phyloP scores from a whole-genome alignment of 2,329 filamentous ascomycete species.

The Sporothrix protearum region DNA sequence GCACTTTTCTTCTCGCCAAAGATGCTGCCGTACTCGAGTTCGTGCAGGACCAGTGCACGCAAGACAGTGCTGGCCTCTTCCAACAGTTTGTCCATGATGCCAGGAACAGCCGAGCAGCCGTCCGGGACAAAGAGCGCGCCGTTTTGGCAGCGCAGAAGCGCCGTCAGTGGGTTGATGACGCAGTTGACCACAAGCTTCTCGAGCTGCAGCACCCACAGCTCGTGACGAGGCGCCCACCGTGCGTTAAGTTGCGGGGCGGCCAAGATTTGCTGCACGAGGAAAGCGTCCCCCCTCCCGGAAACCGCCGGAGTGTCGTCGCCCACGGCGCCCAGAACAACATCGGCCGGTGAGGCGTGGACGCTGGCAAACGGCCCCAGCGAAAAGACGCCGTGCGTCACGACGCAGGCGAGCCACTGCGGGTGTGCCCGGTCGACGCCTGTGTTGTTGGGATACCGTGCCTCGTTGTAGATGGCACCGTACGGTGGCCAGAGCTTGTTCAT shows the following conservation, averaged over 20 bases:
- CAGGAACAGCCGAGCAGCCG: slow-evolving; percentile 23
- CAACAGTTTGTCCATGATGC: slow-evolving; percentile 65
- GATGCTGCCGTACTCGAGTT: slow-evolving; percentile 42
- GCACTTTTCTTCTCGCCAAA: slow-evolving; percentile 31
- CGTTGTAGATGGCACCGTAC: slow-evolving; percentile 43
- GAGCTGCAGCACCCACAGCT: slow-evolving; percentile 63
- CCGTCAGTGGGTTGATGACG: slow-evolving; percentile 81
- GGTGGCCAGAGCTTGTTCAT: slow-evolving; percentile 66
- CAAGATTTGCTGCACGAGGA: slow-evolving; percentile 44
- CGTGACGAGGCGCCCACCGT: slow-evolving; percentile 38
- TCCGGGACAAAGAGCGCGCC: slow-evolving; percentile 62
- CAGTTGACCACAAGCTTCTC: slow-evolving; percentile 82
- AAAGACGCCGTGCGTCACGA: slow-evolving; percentile 56
- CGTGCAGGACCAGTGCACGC: slow-evolving; percentile 61
- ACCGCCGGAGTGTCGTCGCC: not conserved
- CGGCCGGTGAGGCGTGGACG: slow-evolving; percentile 50
- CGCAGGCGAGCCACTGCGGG: slow-evolving; percentile 70
- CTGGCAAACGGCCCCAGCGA: slow-evolving; percentile 51
- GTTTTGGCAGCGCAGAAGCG: slow-evolving; percentile 71
- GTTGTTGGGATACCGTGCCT: slow-evolving; percentile 38
- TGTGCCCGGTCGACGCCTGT: slow-evolving; percentile 30
- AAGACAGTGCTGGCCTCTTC: slow-evolving; percentile 74
- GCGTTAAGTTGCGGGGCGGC: slow-evolving; percentile 44
- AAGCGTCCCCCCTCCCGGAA: slow-evolving; percentile 29
- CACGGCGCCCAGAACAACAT: slow-evolving; percentile 48